phyloP scores from a whole-genome alignment of 1,284 basidiomycete genomes.

The Sporisorium sorghi region DNA sequence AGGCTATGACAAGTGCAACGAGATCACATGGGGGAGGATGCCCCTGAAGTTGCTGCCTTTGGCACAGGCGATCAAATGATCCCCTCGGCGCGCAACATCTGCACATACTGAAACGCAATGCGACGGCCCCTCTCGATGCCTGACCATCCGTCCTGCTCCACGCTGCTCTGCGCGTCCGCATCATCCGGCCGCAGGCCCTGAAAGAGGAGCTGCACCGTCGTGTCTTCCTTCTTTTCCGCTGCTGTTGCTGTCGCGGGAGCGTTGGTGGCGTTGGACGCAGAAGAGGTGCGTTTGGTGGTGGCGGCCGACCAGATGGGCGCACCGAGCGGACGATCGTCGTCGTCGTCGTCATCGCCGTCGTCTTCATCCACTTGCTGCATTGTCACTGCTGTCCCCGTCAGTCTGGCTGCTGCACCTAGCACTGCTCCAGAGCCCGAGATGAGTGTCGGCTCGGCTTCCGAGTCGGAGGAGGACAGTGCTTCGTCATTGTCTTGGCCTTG shows the following conservation, averaged over 20 bases:
- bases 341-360: constrained; percentile 51
- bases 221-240: constrained; percentile 25
- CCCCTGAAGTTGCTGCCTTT: no score
- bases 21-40: no score
- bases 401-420: constrained; percentile 7
- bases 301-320: constrained; percentile 27
- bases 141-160: constrained; percentile 27
- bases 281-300: constrained; percentile 8
- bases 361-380: constrained; percentile 44
- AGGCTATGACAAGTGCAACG: no score
- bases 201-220: constrained; percentile 39
- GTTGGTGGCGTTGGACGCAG: constrained; percentile 1
- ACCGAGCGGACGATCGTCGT: constrained; percentile 48
- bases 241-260: not conserved
- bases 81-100: constrained; percentile 49
- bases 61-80: constrained; percentile 26
- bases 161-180: not conserved
- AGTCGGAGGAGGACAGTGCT: constrained; percentile 16
- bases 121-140: constrained; percentile 45
- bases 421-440: not conserved
- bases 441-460: constrained; percentile 16
- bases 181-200: constrained; percentile 35
- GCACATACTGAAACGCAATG: constrained; percentile 50
- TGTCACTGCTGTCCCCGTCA: constrained; percentile 34
- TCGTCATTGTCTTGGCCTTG: constrained; percentile 21